These are phyloP conservation scores for Myriosclerotinia scirpicola DNA, from an alignment of 2,329 filamentous ascomycete species.

Conservation along the genomic window DNA sequence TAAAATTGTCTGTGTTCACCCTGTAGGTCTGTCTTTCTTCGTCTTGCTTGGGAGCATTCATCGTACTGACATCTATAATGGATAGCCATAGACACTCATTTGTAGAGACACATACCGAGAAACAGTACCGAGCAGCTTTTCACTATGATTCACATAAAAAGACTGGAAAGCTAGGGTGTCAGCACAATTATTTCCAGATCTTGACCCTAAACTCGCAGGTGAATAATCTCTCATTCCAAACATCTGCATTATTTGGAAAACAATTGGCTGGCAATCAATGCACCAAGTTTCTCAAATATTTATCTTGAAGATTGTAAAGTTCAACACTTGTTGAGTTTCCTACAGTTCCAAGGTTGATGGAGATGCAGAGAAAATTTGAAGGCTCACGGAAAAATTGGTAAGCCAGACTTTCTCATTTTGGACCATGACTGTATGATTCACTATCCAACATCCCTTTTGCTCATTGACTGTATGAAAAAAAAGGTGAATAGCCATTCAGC, in stretches of 20 bases:
- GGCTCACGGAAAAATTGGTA: not conserved
- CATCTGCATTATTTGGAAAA: not conserved
- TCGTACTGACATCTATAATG: not conserved
- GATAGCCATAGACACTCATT: not conserved
- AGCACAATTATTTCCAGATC: not conserved
- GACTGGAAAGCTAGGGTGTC: not conserved
- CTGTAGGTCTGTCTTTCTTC: constrained; percentile 27
- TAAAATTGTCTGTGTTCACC: constrained; percentile 37
- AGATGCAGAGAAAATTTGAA: not conserved
- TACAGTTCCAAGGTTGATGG: not conserved
- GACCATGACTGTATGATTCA: not conserved
- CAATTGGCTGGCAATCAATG: not conserved
- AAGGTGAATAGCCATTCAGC: too few relatives aligned
- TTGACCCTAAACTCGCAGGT: not conserved
- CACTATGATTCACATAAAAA: not conserved
- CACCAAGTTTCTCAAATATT: not conserved
- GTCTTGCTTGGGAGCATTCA: too few relatives aligned
- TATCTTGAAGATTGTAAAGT: not conserved
- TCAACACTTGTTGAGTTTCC: not conserved
- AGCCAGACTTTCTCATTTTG: not conserved
- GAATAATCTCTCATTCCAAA: not conserved
- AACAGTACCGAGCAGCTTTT: not conserved
- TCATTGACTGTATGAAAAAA: not conserved
- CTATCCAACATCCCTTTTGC: not conserved
- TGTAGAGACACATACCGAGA: not conserved